Conservation (phyloP, 495 filamentous ascomycete species). For the Penicillium odoratum region DNA sequence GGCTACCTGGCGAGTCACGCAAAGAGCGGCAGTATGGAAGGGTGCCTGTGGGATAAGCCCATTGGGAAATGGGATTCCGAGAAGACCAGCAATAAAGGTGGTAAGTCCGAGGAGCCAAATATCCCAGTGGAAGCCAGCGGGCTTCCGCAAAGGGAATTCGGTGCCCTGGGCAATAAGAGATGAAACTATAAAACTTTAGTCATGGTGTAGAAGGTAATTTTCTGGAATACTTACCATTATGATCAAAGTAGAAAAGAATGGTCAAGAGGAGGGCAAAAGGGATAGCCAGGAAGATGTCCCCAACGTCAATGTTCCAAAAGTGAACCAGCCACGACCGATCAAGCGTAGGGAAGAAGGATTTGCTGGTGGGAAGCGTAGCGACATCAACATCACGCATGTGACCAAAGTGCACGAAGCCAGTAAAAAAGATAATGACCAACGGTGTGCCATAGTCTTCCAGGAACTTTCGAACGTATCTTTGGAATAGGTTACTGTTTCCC, state of each 20-base stretch:
- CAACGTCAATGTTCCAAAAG: constrained; percentile 81
- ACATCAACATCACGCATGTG: constrained; percentile 68
- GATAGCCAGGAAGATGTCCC: constrained; percentile 81
- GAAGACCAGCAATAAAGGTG: constrained; percentile 76
- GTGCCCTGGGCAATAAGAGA: constrained; percentile 89
- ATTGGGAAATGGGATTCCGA: constrained; percentile 90
- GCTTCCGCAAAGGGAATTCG: constrained; percentile 88
- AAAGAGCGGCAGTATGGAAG: constrained; percentile 85
- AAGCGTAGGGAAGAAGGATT: constrained; percentile 78
- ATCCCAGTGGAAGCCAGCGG: constrained; percentile 96
- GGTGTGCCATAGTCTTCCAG: constrained; percentile 83
- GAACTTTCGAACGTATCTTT: constrained; percentile 70
- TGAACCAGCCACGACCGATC: constrained; percentile 80
- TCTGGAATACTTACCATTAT: constrained; percentile 61
- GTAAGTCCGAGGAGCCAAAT: constrained; percentile 88
- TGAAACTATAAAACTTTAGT: constrained; percentile 54
- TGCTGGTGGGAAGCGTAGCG: constrained; percentile 66
- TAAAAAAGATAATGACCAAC: constrained; percentile 82
- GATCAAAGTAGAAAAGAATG: constrained; percentile 91
- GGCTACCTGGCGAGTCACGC: constrained; percentile 65
- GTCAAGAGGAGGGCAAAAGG: constrained; percentile 86
- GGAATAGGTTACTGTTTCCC: constrained; percentile 68
- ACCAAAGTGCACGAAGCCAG: constrained; percentile 82
- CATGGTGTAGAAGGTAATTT: neutral
- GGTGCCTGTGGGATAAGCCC: constrained; percentile 92